Evolutionary conservation across 106 monocot genomes (phyloP).

Genomic region (Vanilla planifolia): DNA sequence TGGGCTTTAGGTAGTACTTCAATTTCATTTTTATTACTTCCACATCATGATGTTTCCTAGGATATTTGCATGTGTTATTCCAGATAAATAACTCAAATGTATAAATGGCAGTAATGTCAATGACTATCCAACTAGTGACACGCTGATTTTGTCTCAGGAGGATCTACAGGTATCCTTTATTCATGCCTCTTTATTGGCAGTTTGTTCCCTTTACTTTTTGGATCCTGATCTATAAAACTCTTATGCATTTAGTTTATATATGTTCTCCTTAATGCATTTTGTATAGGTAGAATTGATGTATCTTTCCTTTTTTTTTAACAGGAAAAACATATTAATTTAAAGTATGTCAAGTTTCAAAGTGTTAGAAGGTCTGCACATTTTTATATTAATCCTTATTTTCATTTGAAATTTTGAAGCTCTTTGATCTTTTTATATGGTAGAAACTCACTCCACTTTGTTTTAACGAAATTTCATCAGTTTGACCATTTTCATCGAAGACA

Average conservation of each 20-base stretch:
- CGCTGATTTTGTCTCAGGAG: slow-evolving; percentile 47
- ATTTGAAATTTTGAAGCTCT: background rate
- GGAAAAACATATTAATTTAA: slow-evolving; percentile 66
- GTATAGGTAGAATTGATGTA: background rate
- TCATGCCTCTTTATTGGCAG: background rate
- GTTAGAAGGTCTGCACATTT: slow-evolving; percentile 68
- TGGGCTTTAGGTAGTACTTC: slow-evolving; percentile 85
- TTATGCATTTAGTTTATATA: background rate
- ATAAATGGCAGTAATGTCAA: slow-evolving; percentile 69
- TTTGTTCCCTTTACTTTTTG: no score
- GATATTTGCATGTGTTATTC: background rate
- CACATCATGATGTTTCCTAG: background rate
- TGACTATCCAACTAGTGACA: slow-evolving; percentile 90
- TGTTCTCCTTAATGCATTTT: background rate
- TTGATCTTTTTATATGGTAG: background rate
- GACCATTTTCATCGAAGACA: slow-evolving; percentile 97
- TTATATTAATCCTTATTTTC: background rate
- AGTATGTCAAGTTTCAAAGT: slow-evolving; percentile 98
- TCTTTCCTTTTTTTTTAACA: slow-evolving; percentile 19
- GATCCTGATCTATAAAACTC: background rate
- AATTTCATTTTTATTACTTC: background rate
- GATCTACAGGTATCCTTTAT: slow-evolving; percentile 57
- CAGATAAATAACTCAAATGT: slow-evolving; percentile 1
- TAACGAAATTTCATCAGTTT: slow-evolving; percentile 41
- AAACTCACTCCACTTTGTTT: slow-evolving; percentile 4